A percentile compares a stretch with the other conserved stretches of the same genome.
Conservation (phyloP, 345 rosid species). For the Brassica juncea region DNA sequence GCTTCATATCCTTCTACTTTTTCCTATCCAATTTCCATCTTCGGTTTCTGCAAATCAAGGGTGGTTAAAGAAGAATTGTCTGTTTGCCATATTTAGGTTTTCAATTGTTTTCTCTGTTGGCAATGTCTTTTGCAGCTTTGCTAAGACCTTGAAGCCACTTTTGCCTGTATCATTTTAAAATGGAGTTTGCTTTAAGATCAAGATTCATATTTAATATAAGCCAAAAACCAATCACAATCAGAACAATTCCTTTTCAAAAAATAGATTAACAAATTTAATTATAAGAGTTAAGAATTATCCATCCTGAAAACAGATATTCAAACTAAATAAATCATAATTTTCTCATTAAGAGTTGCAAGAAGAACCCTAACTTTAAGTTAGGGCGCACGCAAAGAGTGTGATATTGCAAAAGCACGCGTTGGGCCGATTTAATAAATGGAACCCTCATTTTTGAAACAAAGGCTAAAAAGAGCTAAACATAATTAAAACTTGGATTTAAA, state of each 20-base stretch:
- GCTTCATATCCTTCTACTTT: too few species aligned
- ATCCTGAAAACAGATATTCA: not conserved
- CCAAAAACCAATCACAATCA: constrained; percentile 3
- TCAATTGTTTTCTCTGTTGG: constrained; percentile 59
- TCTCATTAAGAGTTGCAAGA: not conserved
- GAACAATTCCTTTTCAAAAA: not conserved
- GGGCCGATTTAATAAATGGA: constrained; percentile 11
- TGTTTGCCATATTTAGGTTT: constrained; percentile 66
- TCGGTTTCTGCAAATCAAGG: too few species aligned
- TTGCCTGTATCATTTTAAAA: constrained; percentile 52
- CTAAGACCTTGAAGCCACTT: constrained; percentile 71
- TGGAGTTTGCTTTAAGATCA: not conserved
- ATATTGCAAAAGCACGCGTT: not conserved
- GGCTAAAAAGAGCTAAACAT: too few species aligned
- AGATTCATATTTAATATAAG: constrained; percentile 11
- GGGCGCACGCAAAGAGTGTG: not conserved
- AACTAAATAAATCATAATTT: not conserved
- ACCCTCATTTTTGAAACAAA: too few species aligned
- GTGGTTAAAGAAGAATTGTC: constrained; percentile 11
- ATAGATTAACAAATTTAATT: too few species aligned
- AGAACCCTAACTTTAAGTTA: not conserved
- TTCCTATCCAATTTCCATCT: too few species aligned
- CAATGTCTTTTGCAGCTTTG: constrained; percentile 52
- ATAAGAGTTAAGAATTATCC: not conserved
- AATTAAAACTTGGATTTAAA: too few species aligned